Base-by-base conservation (phyloP, 129 eudicot species). In the Escallonia herrerae region DNA sequence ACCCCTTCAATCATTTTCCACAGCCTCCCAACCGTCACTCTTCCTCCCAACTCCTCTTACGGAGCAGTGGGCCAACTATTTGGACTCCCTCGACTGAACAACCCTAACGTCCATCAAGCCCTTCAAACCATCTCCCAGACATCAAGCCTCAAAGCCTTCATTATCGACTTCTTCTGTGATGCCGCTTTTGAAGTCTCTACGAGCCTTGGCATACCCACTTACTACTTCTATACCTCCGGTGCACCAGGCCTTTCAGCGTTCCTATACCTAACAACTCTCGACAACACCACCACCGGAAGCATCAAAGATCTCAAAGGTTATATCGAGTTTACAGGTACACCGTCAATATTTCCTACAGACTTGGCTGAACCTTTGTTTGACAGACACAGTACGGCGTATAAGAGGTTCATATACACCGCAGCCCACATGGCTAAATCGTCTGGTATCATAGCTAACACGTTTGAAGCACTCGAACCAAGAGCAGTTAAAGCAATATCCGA, bases 141-240 rank as follows among this genome's bases (percentile, higher is more conserved):
- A 45, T 64, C 87, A 5, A 62, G 43, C 39, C 68, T 83, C 64
- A 73, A 53, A 44, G 94, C 90, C 6, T 73, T 83, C 15, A 15
- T 89, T 2, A 77, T 85, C 13, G 96, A 89, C 53, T 85, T 85
- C 78, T 83, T 89, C 66, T 80, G 90, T 39, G 67, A 73, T 42
- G 57, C 87, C 2, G 80, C 94, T 48, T 71, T 73, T 7, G 58
- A 77, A 54, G 79, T 85, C 39, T 49, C 90, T 3, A 61, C 66
- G 2, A 37, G 40, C 14, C 78, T 89, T 4, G 6, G 43, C 5
- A 78, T 89, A 2, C 94, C 90, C 5, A 74, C 96, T 57, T 89
- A 82, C 71, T 85, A 66, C 63, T 85, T 77, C 81, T 62, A 62
- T 51, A 77, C 84, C 60, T 50, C 74, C 3, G 69, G 81, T 39